These are phyloP conservation scores for Didymella segeticola DNA, from an alignment of 2,329 filamentous ascomycete species.

Conservation along the genomic window DNA sequence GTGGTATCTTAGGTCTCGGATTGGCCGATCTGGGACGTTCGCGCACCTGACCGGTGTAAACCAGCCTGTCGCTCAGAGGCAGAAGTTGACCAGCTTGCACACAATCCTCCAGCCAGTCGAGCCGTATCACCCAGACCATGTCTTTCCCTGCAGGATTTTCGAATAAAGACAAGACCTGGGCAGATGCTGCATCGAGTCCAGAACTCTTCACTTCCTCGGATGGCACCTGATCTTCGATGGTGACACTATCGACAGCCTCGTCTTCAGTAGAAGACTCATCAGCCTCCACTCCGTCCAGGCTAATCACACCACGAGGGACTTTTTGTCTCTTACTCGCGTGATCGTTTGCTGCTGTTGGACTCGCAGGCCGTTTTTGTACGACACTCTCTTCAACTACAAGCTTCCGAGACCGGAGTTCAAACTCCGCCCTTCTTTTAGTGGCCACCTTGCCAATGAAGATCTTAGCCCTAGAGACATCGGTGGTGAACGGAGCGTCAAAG, in stretches of 20 bases:
- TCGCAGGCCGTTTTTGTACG: constrained; percentile 26
- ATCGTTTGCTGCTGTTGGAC: constrained; percentile 20
- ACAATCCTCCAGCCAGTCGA: constrained; percentile 63
- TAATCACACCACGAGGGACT: constrained; percentile 6
- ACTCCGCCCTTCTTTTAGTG: constrained; percentile 72
- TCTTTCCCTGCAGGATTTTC: constrained; percentile 28
- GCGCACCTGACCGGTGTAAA: constrained; percentile 59
- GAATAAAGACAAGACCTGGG: constrained; percentile 22
- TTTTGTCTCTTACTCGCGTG: constrained; percentile 29
- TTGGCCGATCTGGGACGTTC: constrained; percentile 43
- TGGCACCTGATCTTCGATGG: constrained; percentile 21
- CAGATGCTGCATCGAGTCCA: not conserved
- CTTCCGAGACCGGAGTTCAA: constrained; percentile 76
- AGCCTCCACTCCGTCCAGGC: constrained; percentile 18
- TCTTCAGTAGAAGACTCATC: constrained; percentile 24
- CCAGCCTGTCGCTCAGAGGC: constrained; percentile 56
- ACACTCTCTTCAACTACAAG: constrained; percentile 63
- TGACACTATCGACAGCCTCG: constrained; percentile 6
- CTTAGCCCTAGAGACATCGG: constrained; percentile 73
- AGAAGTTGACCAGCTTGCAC: constrained; percentile 51
- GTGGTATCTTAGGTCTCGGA: constrained; percentile 27
- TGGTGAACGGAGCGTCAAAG: constrained; percentile 67
- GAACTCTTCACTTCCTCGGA: constrained; percentile 6
- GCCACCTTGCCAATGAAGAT: constrained; percentile 77
- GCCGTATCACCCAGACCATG: constrained; percentile 57